A percentile compares a stretch with the other conserved stretches of the same genome.
Conservation (phyloP, 177 flowering plant species). For the Vitis hybrid region DNA sequence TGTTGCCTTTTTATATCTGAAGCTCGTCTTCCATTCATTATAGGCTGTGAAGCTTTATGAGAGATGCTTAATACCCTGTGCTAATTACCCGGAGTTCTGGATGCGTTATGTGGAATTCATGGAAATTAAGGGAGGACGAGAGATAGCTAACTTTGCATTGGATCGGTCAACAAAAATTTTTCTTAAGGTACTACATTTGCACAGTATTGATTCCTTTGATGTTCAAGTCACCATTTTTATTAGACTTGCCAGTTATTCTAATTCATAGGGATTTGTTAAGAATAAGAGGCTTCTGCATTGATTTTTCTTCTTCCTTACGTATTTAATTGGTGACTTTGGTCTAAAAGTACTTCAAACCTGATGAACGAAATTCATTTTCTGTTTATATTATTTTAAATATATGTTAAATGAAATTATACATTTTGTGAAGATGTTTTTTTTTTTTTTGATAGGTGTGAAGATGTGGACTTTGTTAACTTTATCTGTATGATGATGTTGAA, state of each 20-base stretch:
- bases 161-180: slow-evolving; percentile 64
- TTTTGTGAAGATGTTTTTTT: too few relatives aligned
- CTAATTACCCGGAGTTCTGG: slow-evolving; percentile 92
- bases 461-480: too few relatives aligned
- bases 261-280: too few relatives aligned
- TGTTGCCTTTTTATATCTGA: slow-evolving; percentile 8
- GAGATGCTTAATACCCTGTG: slow-evolving; percentile 94
- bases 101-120: slow-evolving; percentile 81
- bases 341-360: too few relatives aligned
- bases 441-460: too few relatives aligned
- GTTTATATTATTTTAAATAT: too few relatives aligned
- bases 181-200: slow-evolving; percentile 42
- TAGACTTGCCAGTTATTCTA: too few relatives aligned
- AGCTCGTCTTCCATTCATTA: slow-evolving; percentile 16
- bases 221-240: too few relatives aligned
- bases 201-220: neutral
- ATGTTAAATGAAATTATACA: too few relatives aligned
- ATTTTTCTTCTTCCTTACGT: neutral
- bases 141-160: slow-evolving; percentile 71
- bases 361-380: too few relatives aligned
- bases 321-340: neutral
- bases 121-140: slow-evolving; percentile 87
- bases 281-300: neutral
- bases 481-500: too few relatives aligned
- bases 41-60: slow-evolving; percentile 89